Base-by-base conservation (phyloP, 768 basidiomycete species). In the Boletus reticuloceps region DNA sequence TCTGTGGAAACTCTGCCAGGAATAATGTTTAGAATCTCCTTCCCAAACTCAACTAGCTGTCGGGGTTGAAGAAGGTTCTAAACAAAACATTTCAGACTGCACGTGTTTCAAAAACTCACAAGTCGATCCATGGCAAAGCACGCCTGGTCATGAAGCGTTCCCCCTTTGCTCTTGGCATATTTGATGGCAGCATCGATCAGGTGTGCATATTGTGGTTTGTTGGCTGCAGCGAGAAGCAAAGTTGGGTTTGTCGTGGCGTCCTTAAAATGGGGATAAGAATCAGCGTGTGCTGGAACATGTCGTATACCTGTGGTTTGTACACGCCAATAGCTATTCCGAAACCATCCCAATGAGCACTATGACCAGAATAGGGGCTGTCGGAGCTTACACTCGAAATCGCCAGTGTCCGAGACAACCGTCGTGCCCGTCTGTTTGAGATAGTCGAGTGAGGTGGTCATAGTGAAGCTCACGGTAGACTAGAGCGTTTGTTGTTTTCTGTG, bases 181-280 rank as follows among this genome's bases (percentile, higher is more conserved):
- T 79, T 66, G 61, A 94, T 76, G 43, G 93, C 91, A 41, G 71
- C 72, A 59, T 93, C 82, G 63, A 94, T 84, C 54, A 94, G 76
- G 55, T 80, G 83, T 47, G 83, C 78, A 73, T 98, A 97, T 6
- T 79, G 82, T n/a, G 88, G 74, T 74, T 96, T 91, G 78, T 88
- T 87, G 54, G 91, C 86, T 38, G 94, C 95, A 17, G 91, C 87
- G 63, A 98, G 82, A 69, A 98, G 91, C 68, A 93, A 75, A 20
- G 90, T 92, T 13, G 95, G 96, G 79, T 98, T 98, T 59, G 95
- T 98, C 40, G 94, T 98, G 32, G 95, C 95, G 79, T 96, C 94
- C 85, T 93, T 37, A 10, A 34, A 68, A 54, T 47, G 16, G 5
- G 19, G 3, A 36, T 32, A 4, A 12, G 12, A 9, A 37, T 54